Conservation (phyloP, 331 rosid genomes). For the Arachis monticola region DNA sequence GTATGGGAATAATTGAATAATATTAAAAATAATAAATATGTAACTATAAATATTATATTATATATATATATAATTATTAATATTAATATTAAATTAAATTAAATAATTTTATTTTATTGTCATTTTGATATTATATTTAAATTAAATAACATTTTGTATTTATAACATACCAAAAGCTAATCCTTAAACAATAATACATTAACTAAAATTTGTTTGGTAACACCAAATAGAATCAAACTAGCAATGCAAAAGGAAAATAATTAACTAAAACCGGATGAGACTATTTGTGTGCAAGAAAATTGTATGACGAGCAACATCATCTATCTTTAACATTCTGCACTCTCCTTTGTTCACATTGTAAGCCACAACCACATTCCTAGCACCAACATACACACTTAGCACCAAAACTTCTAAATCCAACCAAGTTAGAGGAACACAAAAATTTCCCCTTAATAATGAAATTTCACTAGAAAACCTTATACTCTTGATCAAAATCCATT, state of each 20-base stretch:
- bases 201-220: background rate
- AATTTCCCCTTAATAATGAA: background rate
- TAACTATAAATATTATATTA: too few species aligned
- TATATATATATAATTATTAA: too few species aligned
- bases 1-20: too few species aligned
- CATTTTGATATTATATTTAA: too few species aligned
- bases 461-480: background rate
- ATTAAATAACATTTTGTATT: too few species aligned
- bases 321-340: slow-evolving; percentile 16
- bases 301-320: slow-evolving; percentile 24
- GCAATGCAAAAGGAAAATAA: background rate
- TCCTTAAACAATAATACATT: background rate
- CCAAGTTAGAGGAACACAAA: slow-evolving; percentile 21
- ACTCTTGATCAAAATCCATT: slow-evolving; percentile 28
- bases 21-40: too few species aligned
- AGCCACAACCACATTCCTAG: slow-evolving; percentile 16
- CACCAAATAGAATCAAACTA: background rate
- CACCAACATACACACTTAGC: slow-evolving; percentile 9
- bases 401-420: slow-evolving; percentile 16
- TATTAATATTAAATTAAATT: too few species aligned
- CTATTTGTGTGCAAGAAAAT: slow-evolving; percentile 16
- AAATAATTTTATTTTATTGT: too few species aligned
- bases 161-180: too few species aligned
- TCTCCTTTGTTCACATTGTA: slow-evolving; percentile 7
- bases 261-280: slow-evolving; percentile 4